Conservation (phyloP, 2,329 filamentous ascomycete species). For the Fusarium annulatum region DNA sequence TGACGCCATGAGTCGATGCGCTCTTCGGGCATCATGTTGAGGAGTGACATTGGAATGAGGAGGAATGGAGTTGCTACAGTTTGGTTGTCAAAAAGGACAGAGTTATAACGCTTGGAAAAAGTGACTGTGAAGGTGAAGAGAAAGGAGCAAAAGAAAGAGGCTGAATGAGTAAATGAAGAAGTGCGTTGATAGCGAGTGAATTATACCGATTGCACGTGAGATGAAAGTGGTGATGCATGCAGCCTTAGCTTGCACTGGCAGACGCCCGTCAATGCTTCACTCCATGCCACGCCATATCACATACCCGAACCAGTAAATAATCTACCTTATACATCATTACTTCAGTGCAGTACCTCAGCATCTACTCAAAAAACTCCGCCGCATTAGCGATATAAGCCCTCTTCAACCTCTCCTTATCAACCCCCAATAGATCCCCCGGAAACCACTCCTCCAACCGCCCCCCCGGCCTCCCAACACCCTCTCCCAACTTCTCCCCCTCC, state of each 20-base stretch:
- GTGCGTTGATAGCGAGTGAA: no score
- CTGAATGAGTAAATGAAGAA: not conserved
- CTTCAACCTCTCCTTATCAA: constrained; percentile 50
- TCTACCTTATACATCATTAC: not conserved
- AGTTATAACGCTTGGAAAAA: not conserved
- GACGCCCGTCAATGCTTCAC: constrained; percentile 17
- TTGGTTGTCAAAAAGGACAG: not conserved
- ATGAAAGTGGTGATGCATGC: not conserved
- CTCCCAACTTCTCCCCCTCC: constrained; percentile 46
- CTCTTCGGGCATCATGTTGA: constrained; percentile 20
- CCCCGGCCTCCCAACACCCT: constrained; percentile 49
- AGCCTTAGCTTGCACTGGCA: constrained; percentile 9
- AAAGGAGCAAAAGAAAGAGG: not conserved
- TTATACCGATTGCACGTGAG: not conserved
- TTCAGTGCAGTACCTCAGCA: not conserved
- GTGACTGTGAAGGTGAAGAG: not conserved
- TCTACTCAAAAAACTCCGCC: constrained; percentile 26
- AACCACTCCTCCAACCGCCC: constrained; percentile 56
- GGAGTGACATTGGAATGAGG: not conserved
- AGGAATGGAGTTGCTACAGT: not conserved
- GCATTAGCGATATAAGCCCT: constrained; percentile 53
- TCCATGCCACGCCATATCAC: not conserved
- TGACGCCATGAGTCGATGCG: constrained; percentile 50
- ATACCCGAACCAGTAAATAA: rapidly evolving
- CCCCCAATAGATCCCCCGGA: constrained; percentile 49